Base-by-base conservation (phyloP, 1,284 basidiomycete species). In the Waitea zeae region DNA sequence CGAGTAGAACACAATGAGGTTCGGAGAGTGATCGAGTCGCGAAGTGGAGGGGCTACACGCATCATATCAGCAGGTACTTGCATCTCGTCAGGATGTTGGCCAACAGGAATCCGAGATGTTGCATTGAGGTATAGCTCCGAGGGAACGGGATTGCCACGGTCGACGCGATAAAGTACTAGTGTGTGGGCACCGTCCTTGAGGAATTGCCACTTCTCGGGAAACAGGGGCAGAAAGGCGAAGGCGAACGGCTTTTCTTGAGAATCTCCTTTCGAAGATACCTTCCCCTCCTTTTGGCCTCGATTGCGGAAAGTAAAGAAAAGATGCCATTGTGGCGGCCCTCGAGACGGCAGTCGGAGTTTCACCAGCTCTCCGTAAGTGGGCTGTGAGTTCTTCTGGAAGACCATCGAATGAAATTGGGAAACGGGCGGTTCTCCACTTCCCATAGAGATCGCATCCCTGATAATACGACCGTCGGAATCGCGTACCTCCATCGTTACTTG, bases 271-370 rank as follows among this genome's bases (percentile, higher is more conserved):
- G 7, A 7, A n/a, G 7, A 51, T 27, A 49, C 52, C 11, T 47
- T 42, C 22, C 67, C 67, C 39, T 67, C 70, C 40, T 59, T 58
- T 11, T 64, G 64, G 36, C 59, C 65, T 14, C 90, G 79, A 44
- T 89, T 80, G 15, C 86, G 73, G 56, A 97, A 92, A 0, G 86
- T 87, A 57, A 97, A 87, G 64, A 92, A 96, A 11, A 98, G 57
- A 49, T 97, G 93, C 67, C 83, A 92, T 33, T 76, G 67, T 17
- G 79, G 74, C 33, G 77, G 66, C 5, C 70, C 67, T 4, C 76
- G 62, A 19, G 67, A 58, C 6, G 87, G 81, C 4, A 97, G 56
- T 35, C 70, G 70, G 13, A 98, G 59, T 54, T 96, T 97, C 57
- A 96, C 68, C 29, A 97, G 67, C 54, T 97, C 93, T 28, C 88